Evolutionary conservation across 192 early-diverging fungal genomes (phyloP), one percentile per base, ranked within the genome.

Genomic region (Gonapodya sp.): DNA sequence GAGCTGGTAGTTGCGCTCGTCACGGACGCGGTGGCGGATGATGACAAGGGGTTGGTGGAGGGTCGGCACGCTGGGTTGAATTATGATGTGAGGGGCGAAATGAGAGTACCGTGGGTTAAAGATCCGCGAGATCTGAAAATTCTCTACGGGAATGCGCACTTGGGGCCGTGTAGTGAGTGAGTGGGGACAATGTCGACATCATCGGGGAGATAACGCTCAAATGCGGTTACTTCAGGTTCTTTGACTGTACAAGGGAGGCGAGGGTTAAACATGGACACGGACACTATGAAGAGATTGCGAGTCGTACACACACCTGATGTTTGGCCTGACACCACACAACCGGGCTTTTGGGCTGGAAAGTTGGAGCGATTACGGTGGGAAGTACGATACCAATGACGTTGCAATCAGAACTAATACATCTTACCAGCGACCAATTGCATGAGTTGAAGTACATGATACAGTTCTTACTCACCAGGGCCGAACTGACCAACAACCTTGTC

Each of bases 181-280:
- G 94, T 95, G 1, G 95, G 93, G 2, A 99, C 91, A 78, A 99
- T 97, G 82, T 96, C 91, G n/a, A 95, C 94, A 85, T 99, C 97
- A 0, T 81, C 36, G 0, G 97, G 96, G 30, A 99, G 81, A 83
- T 95, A 87, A 82, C 89, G 89, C 31, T 95, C 94, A 80, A 99
- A 97, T 0, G 96, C 96, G 1, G 78, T 84, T 79, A 99, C 94
- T 86, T 99, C 97, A 0, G 95, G 96, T 81, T 92, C 91, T 86
- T 98, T 98, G 24, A 98, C 95, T 81, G n/a, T n/a, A n/a, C n/a
- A n/a, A n/a, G n/a, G n/a, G n/a, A n/a, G n/a, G n/a, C 30, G 34
- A 0, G 46, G 78, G 34, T 2, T 36, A 46, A 2, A n/a, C 33
- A 34, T 0, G 80, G 18, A 14, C 30, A 1, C 1, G 37, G 74